phyloP scores from a whole-genome alignment of 2,329 filamentous ascomycete genomes.

The Trichophyton equinum region DNA sequence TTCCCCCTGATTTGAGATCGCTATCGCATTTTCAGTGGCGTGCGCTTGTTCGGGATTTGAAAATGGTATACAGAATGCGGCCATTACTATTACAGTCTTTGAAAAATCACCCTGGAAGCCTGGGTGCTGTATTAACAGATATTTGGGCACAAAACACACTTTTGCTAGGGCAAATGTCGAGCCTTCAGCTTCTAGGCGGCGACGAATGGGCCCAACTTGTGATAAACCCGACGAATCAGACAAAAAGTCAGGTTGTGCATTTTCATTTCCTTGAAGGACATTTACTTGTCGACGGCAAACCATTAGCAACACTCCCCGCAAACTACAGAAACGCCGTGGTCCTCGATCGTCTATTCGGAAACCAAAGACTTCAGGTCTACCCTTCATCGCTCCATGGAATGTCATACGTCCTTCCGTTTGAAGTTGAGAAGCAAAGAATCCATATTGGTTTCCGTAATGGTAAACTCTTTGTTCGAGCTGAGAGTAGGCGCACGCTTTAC shows the following conservation, averaged over 20 bases:
- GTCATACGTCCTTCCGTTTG: conserved; percentile 12
- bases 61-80: conserved; percentile 31
- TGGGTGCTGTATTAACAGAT: conserved; percentile 27
- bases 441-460: conserved; percentile 13
- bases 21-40: conserved; percentile 26
- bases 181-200: neutral
- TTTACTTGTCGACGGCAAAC: conserved; percentile 23
- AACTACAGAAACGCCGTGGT: conserved; percentile 17
- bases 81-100: conserved; percentile 27
- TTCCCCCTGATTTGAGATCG: conserved; percentile 23
- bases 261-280: conserved; percentile 24
- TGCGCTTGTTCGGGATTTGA: conserved; percentile 37
- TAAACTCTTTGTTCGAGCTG: conserved; percentile 26
- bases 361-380: conserved; percentile 7
- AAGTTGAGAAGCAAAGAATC: conserved; percentile 22
- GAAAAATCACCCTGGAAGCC: conserved; percentile 13
- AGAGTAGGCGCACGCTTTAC: conserved; percentile 3
- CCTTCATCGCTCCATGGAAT: conserved; percentile 24
- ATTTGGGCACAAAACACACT: conserved; percentile 32
- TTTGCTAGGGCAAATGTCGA: neutral
- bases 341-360: conserved; percentile 20
- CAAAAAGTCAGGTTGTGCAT: conserved; percentile 12
- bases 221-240: neutral
- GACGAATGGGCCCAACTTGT: conserved; percentile 2
- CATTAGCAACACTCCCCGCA: conserved; percentile 20